Percentiles rank a stretch among this genome's conserved stretches.
These are phyloP conservation scores for Xylaria sp. DNA, from an alignment of 495 filamentous ascomycete species.

Conservation along the genomic window DNA sequence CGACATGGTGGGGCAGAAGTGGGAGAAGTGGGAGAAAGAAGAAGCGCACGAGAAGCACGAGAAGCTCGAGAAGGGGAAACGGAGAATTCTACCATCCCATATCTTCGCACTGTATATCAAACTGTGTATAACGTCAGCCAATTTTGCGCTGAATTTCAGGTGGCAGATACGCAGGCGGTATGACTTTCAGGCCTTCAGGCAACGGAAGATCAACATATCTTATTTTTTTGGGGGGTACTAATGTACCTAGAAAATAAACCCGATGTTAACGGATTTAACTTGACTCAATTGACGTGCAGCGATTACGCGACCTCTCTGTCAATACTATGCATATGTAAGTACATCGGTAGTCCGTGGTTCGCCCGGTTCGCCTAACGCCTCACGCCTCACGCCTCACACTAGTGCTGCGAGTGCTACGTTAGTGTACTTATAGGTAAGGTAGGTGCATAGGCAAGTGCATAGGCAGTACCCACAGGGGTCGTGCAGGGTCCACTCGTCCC, in stretches of 20 bases:
- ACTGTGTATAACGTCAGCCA: background rate
- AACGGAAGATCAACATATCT: background rate
- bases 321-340: too few relatives aligned
- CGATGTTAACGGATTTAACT: background rate
- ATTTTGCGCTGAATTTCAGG: background rate
- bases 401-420: background rate
- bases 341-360: too few relatives aligned
- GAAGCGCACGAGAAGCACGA: too few relatives aligned
- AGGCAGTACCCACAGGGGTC: background rate
- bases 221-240: background rate
- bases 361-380: conserved; percentile 17
- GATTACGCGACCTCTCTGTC: background rate
- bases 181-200: too few relatives aligned
- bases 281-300: background rate
- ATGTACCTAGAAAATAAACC: background rate
- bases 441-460: too few relatives aligned
- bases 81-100: background rate
- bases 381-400: conserved; percentile 10
- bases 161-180: too few relatives aligned
- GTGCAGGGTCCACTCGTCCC: background rate
- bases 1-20: background rate
- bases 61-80: background rate
- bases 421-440: too few relatives aligned
- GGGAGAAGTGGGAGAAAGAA: background rate
- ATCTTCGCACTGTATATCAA: background rate